phyloP scores from a whole-genome alignment of 1,284 basidiomycete species.

The Thecaphora thlaspeos region DNA sequence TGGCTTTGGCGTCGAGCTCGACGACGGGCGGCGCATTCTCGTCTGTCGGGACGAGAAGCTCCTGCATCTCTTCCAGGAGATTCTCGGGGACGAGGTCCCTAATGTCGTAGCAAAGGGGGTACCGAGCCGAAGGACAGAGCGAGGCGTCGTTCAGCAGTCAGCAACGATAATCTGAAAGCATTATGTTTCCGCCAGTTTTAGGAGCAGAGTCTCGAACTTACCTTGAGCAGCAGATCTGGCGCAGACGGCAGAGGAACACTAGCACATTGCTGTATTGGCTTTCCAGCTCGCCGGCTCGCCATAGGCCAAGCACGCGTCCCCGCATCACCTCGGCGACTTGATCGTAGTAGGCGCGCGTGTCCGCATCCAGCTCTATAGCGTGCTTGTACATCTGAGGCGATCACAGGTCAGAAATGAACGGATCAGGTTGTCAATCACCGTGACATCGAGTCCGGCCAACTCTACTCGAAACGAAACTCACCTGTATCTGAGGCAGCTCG shows the following conservation, averaged over 20 bases:
- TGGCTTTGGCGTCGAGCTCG: slow-evolving; percentile 17
- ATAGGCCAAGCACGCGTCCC: slow-evolving; percentile 66
- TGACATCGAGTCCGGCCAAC: too few species aligned
- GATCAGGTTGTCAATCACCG: too few species aligned
- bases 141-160: too few species aligned
- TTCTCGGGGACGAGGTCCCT: slow-evolving; percentile 72
- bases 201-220: too few species aligned
- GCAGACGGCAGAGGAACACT: slow-evolving; percentile 79
- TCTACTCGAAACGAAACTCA: too few species aligned
- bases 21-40: slow-evolving; percentile 59
- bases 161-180: too few species aligned
- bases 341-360: slow-evolving; percentile 73
- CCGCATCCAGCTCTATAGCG: slow-evolving; percentile 67
- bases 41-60: slow-evolving; percentile 11
- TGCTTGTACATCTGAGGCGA: slow-evolving; percentile 66
- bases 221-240: slow-evolving; percentile 70
- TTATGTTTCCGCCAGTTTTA: too few species aligned
- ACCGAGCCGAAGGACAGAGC: too few species aligned
- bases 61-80: slow-evolving; percentile 72
- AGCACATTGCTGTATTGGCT: slow-evolving; percentile 61
- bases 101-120: slow-evolving; percentile 58
- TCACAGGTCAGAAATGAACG: slow-evolving; percentile 70
- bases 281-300: slow-evolving; percentile 58
- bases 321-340: slow-evolving; percentile 69
- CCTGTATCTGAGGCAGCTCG: slow-evolving; percentile 4